A percentile compares a stretch with the other conserved stretches of the same genome.
Conservation (phyloP, 495 filamentous ascomycete species). For the Aspergillus cristatus region DNA sequence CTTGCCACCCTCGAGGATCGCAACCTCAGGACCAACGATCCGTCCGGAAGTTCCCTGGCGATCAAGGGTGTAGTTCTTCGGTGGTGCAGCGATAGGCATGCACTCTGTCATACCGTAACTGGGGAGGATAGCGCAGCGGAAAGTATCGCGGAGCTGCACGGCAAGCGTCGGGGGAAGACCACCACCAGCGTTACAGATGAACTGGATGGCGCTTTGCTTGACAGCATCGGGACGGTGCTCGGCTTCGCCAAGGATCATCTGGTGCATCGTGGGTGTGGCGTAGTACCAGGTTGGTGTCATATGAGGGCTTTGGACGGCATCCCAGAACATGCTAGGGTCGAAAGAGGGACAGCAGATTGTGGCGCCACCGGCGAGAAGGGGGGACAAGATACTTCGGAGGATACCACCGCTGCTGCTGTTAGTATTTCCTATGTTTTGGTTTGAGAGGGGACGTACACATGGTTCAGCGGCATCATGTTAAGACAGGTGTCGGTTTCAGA, state of each 20-base stretch:
- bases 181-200: constrained; percentile 38
- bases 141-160: constrained; percentile 23
- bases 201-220: constrained; percentile 26
- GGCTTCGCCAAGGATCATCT: constrained; percentile 27
- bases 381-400: constrained; percentile 31
- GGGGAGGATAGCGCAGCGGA: constrained; percentile 30
- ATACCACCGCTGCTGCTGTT: constrained; percentile 21
- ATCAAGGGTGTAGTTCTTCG: constrained; percentile 28
- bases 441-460: constrained; percentile 19
- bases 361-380: constrained; percentile 29
- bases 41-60: constrained; percentile 34
- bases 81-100: constrained; percentile 35
- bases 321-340: constrained; percentile 41
- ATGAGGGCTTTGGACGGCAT: constrained; percentile 24
- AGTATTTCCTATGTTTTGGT: not conserved
- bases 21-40: constrained; percentile 31
- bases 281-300: constrained; percentile 37
- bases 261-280: constrained; percentile 41
- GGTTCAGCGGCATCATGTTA: constrained; percentile 42
- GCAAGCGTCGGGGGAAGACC: constrained; percentile 33
- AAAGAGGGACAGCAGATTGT: constrained; percentile 37
- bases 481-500: constrained; percentile 25
- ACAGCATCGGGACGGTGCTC: constrained; percentile 19
- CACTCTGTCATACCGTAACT: constrained; percentile 44
- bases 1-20: constrained; percentile 21